These are phyloP conservation scores for Durusdinium trenchii DNA, from an alignment of 73 alveolate species.

Conservation along the genomic window DNA sequence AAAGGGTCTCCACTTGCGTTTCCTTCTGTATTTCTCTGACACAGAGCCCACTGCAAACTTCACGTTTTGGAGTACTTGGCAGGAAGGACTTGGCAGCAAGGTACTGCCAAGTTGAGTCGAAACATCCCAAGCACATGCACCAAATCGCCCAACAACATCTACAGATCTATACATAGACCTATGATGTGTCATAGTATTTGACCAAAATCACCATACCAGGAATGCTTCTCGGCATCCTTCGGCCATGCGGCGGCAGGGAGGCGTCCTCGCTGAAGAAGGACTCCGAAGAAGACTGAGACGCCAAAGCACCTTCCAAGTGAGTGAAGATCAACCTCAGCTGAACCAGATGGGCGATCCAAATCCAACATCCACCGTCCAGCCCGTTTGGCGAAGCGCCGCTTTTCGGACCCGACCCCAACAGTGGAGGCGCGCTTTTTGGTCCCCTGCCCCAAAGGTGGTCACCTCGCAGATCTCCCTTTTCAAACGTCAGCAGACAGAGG, in stretches of 20 bases:
- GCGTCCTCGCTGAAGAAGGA: slow-evolving; percentile 59
- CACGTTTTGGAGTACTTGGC: no score
- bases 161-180: background rate
- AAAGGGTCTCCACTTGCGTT: no score
- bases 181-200: background rate
- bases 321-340: slow-evolving; percentile 77
- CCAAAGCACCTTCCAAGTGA: slow-evolving; percentile 80
- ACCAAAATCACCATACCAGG: background rate
- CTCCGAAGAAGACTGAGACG: slow-evolving; percentile 18
- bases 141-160: background rate
- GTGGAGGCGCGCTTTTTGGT: no score
- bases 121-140: background rate
- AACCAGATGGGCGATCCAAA: no score
- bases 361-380: background rate
- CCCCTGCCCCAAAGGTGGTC: no score
- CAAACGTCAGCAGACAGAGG: background rate
- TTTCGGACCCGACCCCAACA: no score
- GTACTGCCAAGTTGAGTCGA: background rate
- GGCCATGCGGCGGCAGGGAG: slow-evolving; percentile 35
- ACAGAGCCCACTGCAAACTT: no score
- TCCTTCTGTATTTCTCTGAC: no score
- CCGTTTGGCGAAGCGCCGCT: background rate
- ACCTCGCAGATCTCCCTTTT: background rate
- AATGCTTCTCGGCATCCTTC: background rate
- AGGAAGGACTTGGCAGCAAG: no score